phyloP scores from a whole-genome alignment of 306 rosid species.

The Datisca glomerata region DNA sequence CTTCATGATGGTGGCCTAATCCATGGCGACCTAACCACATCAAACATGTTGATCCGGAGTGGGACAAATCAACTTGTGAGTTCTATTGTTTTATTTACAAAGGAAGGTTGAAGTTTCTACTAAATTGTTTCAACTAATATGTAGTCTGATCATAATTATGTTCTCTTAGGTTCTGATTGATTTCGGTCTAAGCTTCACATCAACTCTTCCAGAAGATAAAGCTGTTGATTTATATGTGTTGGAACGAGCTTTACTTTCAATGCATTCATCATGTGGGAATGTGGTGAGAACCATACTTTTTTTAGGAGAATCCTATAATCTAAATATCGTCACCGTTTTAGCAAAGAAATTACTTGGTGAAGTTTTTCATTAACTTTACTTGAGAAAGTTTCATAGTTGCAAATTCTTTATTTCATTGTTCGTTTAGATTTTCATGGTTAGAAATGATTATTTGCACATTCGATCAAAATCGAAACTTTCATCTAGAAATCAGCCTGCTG shows the following conservation, averaged over 20 bases:
- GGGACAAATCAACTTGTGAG: slow-evolving; percentile 59
- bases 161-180: slow-evolving; percentile 63
- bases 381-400: too few species aligned
- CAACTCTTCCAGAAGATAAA: slow-evolving; percentile 83
- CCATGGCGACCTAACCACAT: slow-evolving; percentile 85
- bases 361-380: too few species aligned
- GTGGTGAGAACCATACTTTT: slow-evolving; percentile 40
- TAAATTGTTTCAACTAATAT: slow-evolving; percentile 10
- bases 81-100: slow-evolving; percentile 9
- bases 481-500: too few species aligned
- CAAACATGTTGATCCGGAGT: slow-evolving; percentile 62
- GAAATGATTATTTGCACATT: too few species aligned
- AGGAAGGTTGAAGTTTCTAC: neutral
- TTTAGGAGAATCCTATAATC: too few species aligned
- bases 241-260: slow-evolving; percentile 78
- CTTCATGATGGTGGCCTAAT: slow-evolving; percentile 79
- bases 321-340: too few species aligned
- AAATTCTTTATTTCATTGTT: too few species aligned
- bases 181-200: slow-evolving; percentile 84
- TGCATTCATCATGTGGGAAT: slow-evolving; percentile 90
- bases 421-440: too few species aligned
- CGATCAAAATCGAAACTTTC: too few species aligned
- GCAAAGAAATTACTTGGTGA: too few species aligned
- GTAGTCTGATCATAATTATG: slow-evolving; percentile 6
- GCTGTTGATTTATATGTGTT: slow-evolving; percentile 87